Base-by-base conservation (phyloP, 164 flowering plant genomes). In the Dillenia turbinata region DNA sequence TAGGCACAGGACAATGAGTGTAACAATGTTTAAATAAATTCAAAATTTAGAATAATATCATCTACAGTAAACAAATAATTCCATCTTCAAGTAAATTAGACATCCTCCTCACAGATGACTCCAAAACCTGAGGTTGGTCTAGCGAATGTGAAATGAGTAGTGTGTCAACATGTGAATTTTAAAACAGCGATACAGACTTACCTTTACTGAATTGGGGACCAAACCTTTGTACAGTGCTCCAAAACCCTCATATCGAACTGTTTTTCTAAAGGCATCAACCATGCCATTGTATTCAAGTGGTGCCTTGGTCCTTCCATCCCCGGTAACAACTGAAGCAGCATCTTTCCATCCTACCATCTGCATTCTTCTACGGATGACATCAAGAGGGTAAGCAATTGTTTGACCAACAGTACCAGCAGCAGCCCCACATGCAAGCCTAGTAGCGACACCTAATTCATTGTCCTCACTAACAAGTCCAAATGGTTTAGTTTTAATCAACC, bases 121-220 rank as follows among this genome's bases (percentile, higher is more conserved):
- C 40, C 40, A 33, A 33, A 5, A 33, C 7, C 40, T 33, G 40
- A 33, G 40, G 40, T 33, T 33, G 40, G 40, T 33, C 40, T 33
- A 33, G 40, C 40, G 4, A 33, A 33, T 33, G 40, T 0, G 7
- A 33, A 33, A 33, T 33, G 7, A 33, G 40, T 33, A 33, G 40
- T 33, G 40, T 33, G 40, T 33, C 6, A 33, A 33, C 40, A 33
- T 33, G 40, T 33, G 0, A 33, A 33, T 33, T 33, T 6, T 33
- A 33, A 33, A 5, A 33, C 40, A 33, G 40, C 5, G 40, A 33
- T 4, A 7, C 40, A 33, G 40, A 78, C 87, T 71, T 17, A 87
- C 98, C 98, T 94, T 91, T 56, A 94, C 99, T 9, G 99, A 91
- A 61, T 94, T 94, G 47, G 99, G 97, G 55, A 91, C 90, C 83